A percentile compares a stretch with the other conserved stretches of the same genome.
Conservation (phyloP, 345 rosid genomes). For the Mercurialis annua region DNA sequence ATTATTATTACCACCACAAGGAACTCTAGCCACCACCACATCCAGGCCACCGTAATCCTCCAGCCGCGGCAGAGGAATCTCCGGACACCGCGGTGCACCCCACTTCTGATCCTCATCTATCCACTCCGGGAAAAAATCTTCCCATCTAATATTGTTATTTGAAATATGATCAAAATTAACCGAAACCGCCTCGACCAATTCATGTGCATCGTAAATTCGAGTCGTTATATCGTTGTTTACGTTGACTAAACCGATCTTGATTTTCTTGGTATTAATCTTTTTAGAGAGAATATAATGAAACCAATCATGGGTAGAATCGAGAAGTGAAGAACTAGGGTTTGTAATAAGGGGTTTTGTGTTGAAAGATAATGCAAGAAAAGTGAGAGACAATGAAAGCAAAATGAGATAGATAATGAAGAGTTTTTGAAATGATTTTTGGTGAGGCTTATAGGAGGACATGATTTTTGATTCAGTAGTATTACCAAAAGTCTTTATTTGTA, state of each 20-base stretch:
- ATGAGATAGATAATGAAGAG: slow-evolving; percentile 39
- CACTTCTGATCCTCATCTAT: slow-evolving; percentile 48
- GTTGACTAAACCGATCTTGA: slow-evolving; percentile 64
- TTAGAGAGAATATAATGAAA: slow-evolving; percentile 31
- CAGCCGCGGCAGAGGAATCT: slow-evolving; percentile 55
- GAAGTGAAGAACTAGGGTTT: slow-evolving; percentile 9
- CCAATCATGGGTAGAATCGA: slow-evolving; percentile 34
- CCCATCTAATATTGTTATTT: slow-evolving; percentile 42
- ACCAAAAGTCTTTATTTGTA: no score
- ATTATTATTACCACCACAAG: slow-evolving; percentile 48
- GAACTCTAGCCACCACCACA: slow-evolving; percentile 61
- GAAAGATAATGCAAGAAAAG: slow-evolving; percentile 33
- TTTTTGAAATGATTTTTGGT: slow-evolving; percentile 27
- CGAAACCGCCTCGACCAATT: slow-evolving; percentile 21
- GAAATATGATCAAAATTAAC: slow-evolving; percentile 42
- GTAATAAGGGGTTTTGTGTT: slow-evolving; percentile 14
- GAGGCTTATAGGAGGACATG: no score
- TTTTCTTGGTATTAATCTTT: slow-evolving; percentile 23
- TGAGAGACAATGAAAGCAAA: slow-evolving; percentile 37
- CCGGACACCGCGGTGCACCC: slow-evolving; percentile 49
- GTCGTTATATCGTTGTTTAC: slow-evolving; percentile 16
- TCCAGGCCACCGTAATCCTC: slow-evolving; percentile 50
- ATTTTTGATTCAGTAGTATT: no score
- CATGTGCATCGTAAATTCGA: slow-evolving; percentile 18
- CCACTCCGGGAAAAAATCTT: slow-evolving; percentile 68